A percentile compares a stretch with the other conserved stretches of the same genome.
Conservation (phyloP, 768 basidiomycete genomes). For the Hericium rajendrae region DNA sequence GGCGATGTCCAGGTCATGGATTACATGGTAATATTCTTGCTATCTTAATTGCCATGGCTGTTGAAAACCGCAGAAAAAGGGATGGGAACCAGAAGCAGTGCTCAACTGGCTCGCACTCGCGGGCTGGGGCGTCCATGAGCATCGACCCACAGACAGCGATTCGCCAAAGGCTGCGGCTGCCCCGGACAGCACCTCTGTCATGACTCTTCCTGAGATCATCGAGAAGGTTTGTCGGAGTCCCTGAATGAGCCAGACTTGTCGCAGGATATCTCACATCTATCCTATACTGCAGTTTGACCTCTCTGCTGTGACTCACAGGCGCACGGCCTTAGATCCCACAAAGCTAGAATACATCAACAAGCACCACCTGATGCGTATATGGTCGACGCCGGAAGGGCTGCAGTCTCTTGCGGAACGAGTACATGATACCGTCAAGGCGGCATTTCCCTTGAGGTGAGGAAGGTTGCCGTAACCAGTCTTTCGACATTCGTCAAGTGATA, state of each 20-base stretch:
- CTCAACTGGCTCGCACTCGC: slow-evolving; percentile 90
- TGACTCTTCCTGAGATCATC: slow-evolving; percentile 58
- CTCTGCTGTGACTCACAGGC: slow-evolving; percentile 65
- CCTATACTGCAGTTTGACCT: slow-evolving; percentile 56
- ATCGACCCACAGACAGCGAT: slow-evolving; percentile 11
- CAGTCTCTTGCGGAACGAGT: slow-evolving; percentile 45
- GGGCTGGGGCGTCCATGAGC: slow-evolving; percentile 74
- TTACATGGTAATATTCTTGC: slow-evolving; percentile 54
- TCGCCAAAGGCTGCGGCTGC: slow-evolving; percentile 20
- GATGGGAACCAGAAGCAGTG: slow-evolving; percentile 85
- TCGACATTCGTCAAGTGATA: not conserved
- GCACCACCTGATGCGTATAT: slow-evolving; percentile 58
- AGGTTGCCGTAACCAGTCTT: not conserved
- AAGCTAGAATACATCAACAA: slow-evolving; percentile 89
- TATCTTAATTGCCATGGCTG: not conserved
- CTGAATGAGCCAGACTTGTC: not conserved
- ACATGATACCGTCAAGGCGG: slow-evolving; percentile 39
- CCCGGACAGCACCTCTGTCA: slow-evolving; percentile 57
- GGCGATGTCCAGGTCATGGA: slow-evolving; percentile 83
- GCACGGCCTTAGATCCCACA: slow-evolving; percentile 65
- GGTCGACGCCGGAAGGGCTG: slow-evolving; percentile 41
- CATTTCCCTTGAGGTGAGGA: slow-evolving; percentile 51
- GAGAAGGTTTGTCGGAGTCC: slow-evolving; percentile 33
- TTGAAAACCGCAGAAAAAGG: slow-evolving; percentile 44
- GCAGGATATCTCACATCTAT: not conserved